Evolutionary conservation across 805 yeast species (phyloP).

Genomic region (Debaryomyces castellii): DNA sequence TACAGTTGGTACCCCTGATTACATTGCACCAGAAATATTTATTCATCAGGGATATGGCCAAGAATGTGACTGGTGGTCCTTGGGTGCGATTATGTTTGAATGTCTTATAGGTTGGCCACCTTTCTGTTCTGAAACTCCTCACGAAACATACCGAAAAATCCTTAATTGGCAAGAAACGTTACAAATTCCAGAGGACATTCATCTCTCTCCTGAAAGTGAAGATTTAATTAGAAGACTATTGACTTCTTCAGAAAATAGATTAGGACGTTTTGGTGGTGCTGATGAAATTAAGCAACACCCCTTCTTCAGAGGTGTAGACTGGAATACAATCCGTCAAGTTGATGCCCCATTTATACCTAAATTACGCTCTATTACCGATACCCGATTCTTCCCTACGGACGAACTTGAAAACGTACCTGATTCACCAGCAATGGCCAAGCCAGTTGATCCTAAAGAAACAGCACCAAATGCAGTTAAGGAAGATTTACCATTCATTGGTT

Average conservation of each 20-base stretch:
- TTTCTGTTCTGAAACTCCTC: slow-evolving; percentile 91
- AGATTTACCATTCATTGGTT: slow-evolving; percentile 95
- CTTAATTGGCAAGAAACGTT: slow-evolving; percentile 87
- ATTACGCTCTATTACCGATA: slow-evolving; percentile 88
- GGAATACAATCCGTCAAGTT: slow-evolving; percentile 84
- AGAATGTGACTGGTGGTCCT: slow-evolving; percentile 98
- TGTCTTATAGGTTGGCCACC: slow-evolving; percentile 98
- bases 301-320: slow-evolving; percentile 92
- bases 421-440: slow-evolving; percentile 58
- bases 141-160: slow-evolving; percentile 88
- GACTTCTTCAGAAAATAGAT: slow-evolving; percentile 74
- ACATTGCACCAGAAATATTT: slow-evolving; percentile 93
- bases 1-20: slow-evolving; percentile 95
- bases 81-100: slow-evolving; percentile 96
- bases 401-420: slow-evolving; percentile 95
- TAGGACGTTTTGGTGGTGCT: slow-evolving; percentile 90
- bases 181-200: slow-evolving; percentile 88
- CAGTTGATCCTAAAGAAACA: slow-evolving; percentile 64
- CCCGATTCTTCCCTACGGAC: slow-evolving; percentile 97
- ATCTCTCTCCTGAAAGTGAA: slow-evolving; percentile 83
- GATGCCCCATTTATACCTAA: slow-evolving; percentile 95
- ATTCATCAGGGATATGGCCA: slow-evolving; percentile 93
- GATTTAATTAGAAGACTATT: slow-evolving; percentile 77
- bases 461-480: slow-evolving; percentile 58
- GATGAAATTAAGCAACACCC: slow-evolving; percentile 89